Evolutionary conservation across 2,329 filamentous ascomycete species (phyloP).

Genomic region (Aulographum hederae): DNA sequence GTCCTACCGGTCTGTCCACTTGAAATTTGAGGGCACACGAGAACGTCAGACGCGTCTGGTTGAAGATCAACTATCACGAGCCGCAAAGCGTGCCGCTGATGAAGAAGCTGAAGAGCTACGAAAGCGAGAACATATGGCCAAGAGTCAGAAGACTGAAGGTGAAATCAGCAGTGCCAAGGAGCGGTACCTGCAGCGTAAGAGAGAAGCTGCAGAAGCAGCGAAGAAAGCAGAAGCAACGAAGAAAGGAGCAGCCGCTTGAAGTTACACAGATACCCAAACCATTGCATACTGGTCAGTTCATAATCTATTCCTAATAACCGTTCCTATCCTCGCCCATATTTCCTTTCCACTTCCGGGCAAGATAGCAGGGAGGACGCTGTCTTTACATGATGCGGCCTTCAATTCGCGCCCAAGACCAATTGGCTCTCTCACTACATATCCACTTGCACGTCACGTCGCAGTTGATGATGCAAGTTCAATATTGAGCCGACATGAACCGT

Average conservation of each 20-base stretch:
- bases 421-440: background rate
- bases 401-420: background rate
- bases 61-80: slow-evolving; percentile 56
- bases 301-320: no score
- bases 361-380: background rate
- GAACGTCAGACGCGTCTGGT: slow-evolving; percentile 66
- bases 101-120: slow-evolving; percentile 47
- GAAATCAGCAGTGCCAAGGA: slow-evolving; percentile 66
- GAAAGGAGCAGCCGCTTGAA: background rate
- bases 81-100: slow-evolving; percentile 52
- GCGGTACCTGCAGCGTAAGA: slow-evolving; percentile 61
- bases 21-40: slow-evolving; percentile 44
- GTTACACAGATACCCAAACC: no score
- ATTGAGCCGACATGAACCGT: no score
- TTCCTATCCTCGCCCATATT: background rate
- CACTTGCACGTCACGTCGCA: no score
- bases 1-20: slow-evolving; percentile 8
- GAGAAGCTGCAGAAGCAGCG: slow-evolving; percentile 44
- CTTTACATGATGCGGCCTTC: background rate
- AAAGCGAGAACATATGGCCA: slow-evolving; percentile 45
- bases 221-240: no score
- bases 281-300: no score
- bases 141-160: slow-evolving; percentile 59
- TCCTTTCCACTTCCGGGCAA: background rate
- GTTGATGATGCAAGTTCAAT: no score